These are phyloP conservation scores for Rhizophora mangle DNA, from an alignment of 345 rosid genomes.

Conservation along the genomic window DNA sequence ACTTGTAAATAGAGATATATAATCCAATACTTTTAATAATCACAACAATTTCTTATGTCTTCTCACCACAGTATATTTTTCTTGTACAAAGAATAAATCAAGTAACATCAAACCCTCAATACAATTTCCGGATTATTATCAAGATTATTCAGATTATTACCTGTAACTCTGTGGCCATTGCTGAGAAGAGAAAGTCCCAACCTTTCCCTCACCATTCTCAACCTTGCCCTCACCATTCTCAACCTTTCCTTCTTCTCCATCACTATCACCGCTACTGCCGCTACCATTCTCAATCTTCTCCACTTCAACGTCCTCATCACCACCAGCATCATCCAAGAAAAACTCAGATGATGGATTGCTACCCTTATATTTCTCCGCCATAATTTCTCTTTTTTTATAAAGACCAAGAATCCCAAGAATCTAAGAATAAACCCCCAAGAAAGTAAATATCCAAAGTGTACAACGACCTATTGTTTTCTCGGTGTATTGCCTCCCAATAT, in stretches of 20 bases:
- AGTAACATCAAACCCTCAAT: too few relatives aligned
- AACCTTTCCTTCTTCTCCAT: slow-evolving; percentile 29
- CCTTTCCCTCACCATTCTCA: slow-evolving; percentile 16
- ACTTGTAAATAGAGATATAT: too few relatives aligned
- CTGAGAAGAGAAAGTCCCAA: slow-evolving; percentile 40
- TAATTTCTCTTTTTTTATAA: not conserved
- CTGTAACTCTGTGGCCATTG: slow-evolving; percentile 85
- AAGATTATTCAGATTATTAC: slow-evolving; percentile 23
- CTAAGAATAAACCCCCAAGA: not conserved
- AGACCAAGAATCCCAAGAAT: not conserved
- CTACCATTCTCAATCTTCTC: slow-evolving; percentile 31
- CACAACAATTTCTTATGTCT: too few relatives aligned
- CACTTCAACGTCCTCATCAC: slow-evolving; percentile 38
- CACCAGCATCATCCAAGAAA: slow-evolving; percentile 41
- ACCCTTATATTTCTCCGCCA: slow-evolving; percentile 30
- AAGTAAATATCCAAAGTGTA: too few relatives aligned
- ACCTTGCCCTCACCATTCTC: slow-evolving; percentile 21
- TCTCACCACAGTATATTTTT: too few relatives aligned
- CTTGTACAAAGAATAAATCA: too few relatives aligned
- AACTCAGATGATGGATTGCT: slow-evolving; percentile 20
- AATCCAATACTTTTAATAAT: too few relatives aligned
- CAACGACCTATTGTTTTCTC: too few relatives aligned
- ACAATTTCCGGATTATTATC: too few relatives aligned
- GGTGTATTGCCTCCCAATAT: too few relatives aligned
- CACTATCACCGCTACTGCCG: slow-evolving; percentile 19